Conservation (phyloP, 2,329 filamentous ascomycete genomes). For the Paracoccidioides brasiliensis region DNA sequence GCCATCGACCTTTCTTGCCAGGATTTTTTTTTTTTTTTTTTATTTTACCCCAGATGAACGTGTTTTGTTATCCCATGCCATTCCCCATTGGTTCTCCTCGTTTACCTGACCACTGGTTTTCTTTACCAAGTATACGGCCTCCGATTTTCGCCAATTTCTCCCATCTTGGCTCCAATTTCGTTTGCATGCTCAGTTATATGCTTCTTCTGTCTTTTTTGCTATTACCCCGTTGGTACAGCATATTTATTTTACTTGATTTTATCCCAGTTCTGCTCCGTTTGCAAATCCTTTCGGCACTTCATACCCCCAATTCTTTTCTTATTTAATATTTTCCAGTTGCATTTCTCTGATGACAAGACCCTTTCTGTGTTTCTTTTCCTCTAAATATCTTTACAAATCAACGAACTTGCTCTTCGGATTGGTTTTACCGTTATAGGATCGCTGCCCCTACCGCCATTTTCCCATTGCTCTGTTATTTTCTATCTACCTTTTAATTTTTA, state of each 20-base stretch:
- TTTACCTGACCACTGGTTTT: neutral
- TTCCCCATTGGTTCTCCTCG: neutral
- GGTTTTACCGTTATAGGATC: neutral
- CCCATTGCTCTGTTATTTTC: too few relatives aligned
- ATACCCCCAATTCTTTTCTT: neutral
- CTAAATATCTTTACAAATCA: neutral
- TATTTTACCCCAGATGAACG: neutral
- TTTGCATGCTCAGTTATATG: neutral
- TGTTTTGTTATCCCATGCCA: neutral
- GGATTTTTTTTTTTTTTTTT: neutral
- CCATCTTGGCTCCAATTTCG: neutral
- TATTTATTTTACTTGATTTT: neutral
- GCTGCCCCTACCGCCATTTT: too few relatives aligned
- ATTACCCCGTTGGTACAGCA: neutral
- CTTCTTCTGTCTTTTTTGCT: neutral
- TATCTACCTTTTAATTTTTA: too few relatives aligned
- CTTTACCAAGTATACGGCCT: neutral
- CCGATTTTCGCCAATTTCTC: neutral
- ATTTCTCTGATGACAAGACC: neutral
- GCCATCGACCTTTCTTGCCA: neutral
- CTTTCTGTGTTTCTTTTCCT: neutral
- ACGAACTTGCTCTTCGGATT: neutral
- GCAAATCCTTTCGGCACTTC: neutral
- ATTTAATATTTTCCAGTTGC: neutral
- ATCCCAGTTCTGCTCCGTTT: neutral